Base-by-base conservation (phyloP, 1,139 yeast species). In the Protomyces arabidopsidicola region DNA sequence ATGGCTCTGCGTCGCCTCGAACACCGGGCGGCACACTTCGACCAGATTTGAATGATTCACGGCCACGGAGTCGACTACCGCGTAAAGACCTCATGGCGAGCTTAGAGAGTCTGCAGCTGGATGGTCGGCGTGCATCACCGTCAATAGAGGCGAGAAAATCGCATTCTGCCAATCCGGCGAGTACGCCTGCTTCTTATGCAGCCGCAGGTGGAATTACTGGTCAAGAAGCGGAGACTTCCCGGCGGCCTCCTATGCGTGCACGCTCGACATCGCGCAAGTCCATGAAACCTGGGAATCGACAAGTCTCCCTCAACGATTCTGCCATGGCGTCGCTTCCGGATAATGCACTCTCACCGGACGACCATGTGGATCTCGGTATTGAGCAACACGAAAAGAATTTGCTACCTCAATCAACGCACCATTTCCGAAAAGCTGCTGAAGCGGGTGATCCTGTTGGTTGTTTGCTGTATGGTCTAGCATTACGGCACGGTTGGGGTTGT, bases 401-500 rank as follows among this genome's bases (percentile, higher is more conserved):
- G 65, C 81, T 84, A 59, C 79, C 86, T 48, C 93, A 86, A 69
- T 86, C 90, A 4, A 82, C 90, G 1, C 84, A 85, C 69, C 89
- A 85, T 69, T 75, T 88, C 67, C 86, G 84, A 68, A 77, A 82
- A 45, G 85, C 87, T 1, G 86, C 89, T 1, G 79, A 78, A 67
- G 75, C 76, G 45, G 90, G 90, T 1, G 80, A 82, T 68, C 79
- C 79, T 68, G 83, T 85, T 53, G 95, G 93, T 0, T 87, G 84
- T 87, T 79, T 84, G 56, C 73, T 86, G 45, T 88, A 87, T 72
- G 89, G 91, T 0, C 74, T 86, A 69, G 87, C 93, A 0, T 74
- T 88, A 38, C 77, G 87, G 64, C 78, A 81, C 65, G 95, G 95
- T 0, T 85, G 85, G 74, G 95, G 95, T 0, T 84, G 86, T 16